Base-by-base conservation (phyloP, 139 green algal genomes). In the Tetratostichococcus sp. region DNA sequence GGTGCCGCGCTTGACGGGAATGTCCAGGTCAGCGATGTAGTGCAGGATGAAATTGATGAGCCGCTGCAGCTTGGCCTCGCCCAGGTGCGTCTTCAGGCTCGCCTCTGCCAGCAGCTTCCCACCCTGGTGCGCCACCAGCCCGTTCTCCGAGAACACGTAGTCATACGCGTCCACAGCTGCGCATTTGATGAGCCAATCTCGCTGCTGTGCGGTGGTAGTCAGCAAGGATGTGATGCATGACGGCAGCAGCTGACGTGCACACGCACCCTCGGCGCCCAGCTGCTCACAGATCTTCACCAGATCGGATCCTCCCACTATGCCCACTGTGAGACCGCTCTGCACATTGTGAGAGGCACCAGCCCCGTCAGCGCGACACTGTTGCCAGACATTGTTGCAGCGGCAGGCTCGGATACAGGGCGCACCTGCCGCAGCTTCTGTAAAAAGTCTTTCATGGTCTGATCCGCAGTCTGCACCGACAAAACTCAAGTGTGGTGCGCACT, bases 121-220 rank as follows among this genome's bases (percentile, higher is more conserved):
- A 14, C 58, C 84, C 82, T 98, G 96, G 90, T 97, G 87, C 19
- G 96, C 96, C 65, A 98, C 89, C 35, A 99, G 88, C 1, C 96
- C 96, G 74, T 99, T 99, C 82, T 99, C 96, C 1, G 91, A 84
- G 72, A 99, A 99, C 1, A 97, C 82, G 76, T 96, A 99, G 82
- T 99, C 96, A 65, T 94, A 97, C 1, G 83, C 82, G 0, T 75
- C 78, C 0, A 93, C 72, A 8, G 90, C 92, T 96, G 90, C 82
- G 19, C 50, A 50, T 14, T 22, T 14, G 39, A 22, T n/a, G n/a
- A n/a, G n/a, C n/a, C n/a, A n/a, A n/a, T n/a, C n/a, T n/a, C n/a
- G n/a, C n/a, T n/a, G n/a, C n/a, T n/a, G n/a, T n/a, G n/a, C n/a
- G n/a, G n/a, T n/a, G n/a, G n/a, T n/a, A n/a, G n/a, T n/a, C n/a